Evolutionary conservation across 2,329 filamentous ascomycete genomes (phyloP), one percentile per base, ranked within the genome.

Genomic region (Colletotrichum gloeosporioides): DNA sequence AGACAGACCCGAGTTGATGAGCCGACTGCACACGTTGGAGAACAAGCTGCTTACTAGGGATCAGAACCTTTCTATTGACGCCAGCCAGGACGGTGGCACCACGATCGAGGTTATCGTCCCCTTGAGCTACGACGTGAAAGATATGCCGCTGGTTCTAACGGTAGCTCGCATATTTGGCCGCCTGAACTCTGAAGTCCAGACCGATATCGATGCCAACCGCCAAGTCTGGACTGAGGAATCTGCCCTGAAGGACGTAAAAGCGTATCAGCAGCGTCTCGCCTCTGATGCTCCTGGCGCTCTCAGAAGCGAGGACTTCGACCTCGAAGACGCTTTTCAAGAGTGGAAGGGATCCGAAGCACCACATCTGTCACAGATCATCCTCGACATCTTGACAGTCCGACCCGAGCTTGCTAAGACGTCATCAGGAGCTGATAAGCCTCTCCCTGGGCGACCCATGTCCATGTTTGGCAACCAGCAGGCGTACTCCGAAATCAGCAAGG

Each of bases 1-100:
- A 82, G 95, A 98, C 82, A 92, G 94, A 78, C 94, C 95, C 8
- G 96, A 99, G 83, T 90, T 99, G 73, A 93, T 95, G 83, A 92
- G 90, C 78, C 92, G 95, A 77, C 88, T 99, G 74, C 90, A 92
- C 59, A 95, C 93, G 15, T 90, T 99, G 80, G 97, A 99, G 85
- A 98, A 94, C 83, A 99, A 99, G 87, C 90, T 99, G 72, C 90
- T 99, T 78, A 94, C 95, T 68, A 97, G 98, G 84, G 96, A 99
- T 81, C 95, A 98, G 84, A 96, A 99, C 82, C 89, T 99, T 68
- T 92, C 92, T 63, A 89, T 93, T 22, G 89, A 90, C 79, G 89
- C 90, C 65, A 89, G 89, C 64, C 90, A 91, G 80, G 89, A 90
- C 70, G 88, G 89, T 63, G 88, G 92, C 44, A 91, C 91, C 64